phyloP scores from a whole-genome alignment of 2,329 filamentous ascomycete species.

The Aspergillus hortae region DNA sequence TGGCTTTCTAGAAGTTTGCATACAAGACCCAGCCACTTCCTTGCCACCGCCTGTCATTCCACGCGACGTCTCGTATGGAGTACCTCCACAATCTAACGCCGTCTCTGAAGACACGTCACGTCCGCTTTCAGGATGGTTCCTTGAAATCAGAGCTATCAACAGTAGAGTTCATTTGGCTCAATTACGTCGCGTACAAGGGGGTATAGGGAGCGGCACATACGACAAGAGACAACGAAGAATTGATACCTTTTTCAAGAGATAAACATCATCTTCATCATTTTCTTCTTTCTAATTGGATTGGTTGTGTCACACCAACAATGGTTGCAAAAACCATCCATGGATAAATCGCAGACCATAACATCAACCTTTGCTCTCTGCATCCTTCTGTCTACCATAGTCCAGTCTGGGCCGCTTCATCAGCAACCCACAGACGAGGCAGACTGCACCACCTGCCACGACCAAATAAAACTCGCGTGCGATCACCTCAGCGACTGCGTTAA shows the following conservation, averaged over 20 bases:
- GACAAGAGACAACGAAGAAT: background rate
- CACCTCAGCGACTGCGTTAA: conserved; percentile 7
- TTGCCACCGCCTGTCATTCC: background rate
- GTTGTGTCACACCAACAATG: too few relatives aligned
- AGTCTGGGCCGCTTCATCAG: conserved; percentile 7
- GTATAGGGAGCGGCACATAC: background rate
- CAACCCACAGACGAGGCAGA: conserved; percentile 8
- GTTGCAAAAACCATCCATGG: too few relatives aligned
- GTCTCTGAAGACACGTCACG: background rate
- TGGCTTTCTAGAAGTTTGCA: background rate
- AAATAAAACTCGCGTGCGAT: conserved; percentile 12
- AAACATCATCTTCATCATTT: background rate
- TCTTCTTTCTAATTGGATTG: too few relatives aligned
- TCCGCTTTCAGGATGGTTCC: background rate
- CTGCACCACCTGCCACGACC: conserved; percentile 5
- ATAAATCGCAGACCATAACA: too few relatives aligned
- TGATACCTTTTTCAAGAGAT: background rate
- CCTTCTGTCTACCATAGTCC: conserved; percentile 3
- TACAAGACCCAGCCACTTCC: background rate
- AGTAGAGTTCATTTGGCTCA: background rate
- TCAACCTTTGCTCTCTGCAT: background rate
- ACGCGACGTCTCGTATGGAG: too few relatives aligned
- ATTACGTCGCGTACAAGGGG: background rate
- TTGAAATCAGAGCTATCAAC: background rate
- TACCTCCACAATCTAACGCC: too few relatives aligned